Evolutionary conservation across 1,284 basidiomycete genomes (phyloP).

Genomic region (Tilletia caries): DNA sequence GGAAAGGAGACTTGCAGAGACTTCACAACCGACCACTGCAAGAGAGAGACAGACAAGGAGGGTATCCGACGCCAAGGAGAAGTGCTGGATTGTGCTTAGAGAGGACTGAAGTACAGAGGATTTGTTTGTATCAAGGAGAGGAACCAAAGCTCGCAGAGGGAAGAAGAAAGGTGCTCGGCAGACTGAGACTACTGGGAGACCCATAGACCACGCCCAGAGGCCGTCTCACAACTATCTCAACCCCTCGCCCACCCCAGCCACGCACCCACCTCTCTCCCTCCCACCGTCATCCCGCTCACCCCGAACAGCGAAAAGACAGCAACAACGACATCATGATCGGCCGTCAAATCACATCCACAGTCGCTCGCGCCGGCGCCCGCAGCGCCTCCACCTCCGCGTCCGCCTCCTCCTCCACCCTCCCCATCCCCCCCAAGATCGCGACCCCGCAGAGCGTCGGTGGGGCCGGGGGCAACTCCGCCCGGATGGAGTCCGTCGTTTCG

Average conservation of each 20-base stretch:
- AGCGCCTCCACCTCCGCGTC: background rate
- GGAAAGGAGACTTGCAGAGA: no score
- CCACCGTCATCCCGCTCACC: background rate
- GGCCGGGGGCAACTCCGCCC: conserved; percentile 67
- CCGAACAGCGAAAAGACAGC: background rate
- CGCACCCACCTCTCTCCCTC: background rate
- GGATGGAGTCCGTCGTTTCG: conserved; percentile 77
- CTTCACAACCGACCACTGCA: no score
- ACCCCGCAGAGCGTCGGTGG: conserved; percentile 80
- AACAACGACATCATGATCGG: background rate
- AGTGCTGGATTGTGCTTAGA: no score
- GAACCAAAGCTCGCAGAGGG: no score
- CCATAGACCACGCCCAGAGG: no score
- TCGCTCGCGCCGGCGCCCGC: background rate
- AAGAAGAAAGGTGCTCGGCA: no score
- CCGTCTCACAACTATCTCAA: no score
- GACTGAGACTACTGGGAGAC: no score
- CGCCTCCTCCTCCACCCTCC: conserved; percentile 46
- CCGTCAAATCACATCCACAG: conserved; percentile 7
- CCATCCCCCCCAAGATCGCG: conserved; percentile 91
- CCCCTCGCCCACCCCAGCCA: background rate
- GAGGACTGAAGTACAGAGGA: no score
- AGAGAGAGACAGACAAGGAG: no score
- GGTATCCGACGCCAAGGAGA: no score
- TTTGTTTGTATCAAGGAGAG: no score